Evolutionary conservation across 2,329 filamentous ascomycete species (phyloP).

Genomic region (Elsinoe batatas): DNA sequence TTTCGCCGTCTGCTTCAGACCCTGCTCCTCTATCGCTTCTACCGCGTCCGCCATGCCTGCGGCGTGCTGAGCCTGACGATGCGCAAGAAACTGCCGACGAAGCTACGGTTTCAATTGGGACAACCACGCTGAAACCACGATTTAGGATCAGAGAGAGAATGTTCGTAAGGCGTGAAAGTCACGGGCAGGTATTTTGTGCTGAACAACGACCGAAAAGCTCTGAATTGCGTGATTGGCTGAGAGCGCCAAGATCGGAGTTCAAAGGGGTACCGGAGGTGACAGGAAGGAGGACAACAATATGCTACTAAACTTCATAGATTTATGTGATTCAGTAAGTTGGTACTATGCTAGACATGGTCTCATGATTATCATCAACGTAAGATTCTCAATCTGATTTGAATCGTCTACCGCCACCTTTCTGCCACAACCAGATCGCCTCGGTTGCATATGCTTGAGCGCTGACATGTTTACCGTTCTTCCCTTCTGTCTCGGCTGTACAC

Average conservation of each 20-base stretch:
- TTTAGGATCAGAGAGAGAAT: no score
- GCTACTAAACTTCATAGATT: background rate
- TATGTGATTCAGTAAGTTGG: no score
- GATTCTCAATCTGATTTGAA: slow-evolving; percentile 24
- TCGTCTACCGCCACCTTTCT: slow-evolving; percentile 56
- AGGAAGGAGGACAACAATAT: background rate
- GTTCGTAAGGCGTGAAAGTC: background rate
- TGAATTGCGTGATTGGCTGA: slow-evolving; percentile 12
- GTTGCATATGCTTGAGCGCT: slow-evolving; percentile 76
- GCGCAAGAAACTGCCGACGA: background rate
- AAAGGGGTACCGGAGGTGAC: background rate
- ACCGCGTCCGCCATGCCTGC: slow-evolving; percentile 26
- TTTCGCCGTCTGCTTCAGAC: slow-evolving; percentile 48
- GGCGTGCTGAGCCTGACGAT: background rate
- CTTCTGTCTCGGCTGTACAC: slow-evolving; percentile 63
- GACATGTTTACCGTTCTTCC: slow-evolving; percentile 54
- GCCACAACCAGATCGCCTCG: slow-evolving; percentile 83
- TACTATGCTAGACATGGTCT: background rate
- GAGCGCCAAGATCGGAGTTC: background rate
- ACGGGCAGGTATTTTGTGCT: background rate
- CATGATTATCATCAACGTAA: background rate
- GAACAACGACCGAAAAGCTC: background rate
- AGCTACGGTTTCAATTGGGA: background rate
- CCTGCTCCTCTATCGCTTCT: slow-evolving; percentile 32
- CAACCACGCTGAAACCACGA: no score